Evolutionary conservation across 1,284 basidiomycete species (phyloP), one percentile per base, ranked within the genome.

Genomic region (Papiliotrema flavescens): DNA sequence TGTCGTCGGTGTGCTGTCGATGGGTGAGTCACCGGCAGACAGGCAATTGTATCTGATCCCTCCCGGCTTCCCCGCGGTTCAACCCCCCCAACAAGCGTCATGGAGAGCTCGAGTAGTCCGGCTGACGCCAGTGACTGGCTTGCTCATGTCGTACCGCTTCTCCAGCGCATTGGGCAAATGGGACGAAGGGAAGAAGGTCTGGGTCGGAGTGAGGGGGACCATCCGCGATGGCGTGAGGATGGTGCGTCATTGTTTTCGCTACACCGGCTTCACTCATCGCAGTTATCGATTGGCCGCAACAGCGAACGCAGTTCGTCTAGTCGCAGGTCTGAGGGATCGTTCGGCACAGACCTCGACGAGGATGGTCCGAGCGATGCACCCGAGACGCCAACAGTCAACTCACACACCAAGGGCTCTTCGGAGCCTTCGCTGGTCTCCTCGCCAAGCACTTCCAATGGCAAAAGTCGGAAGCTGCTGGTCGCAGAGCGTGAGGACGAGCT

Each of bases 111-210:
- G n/a, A n/a, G n/a, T n/a, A n/a, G n/a, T n/a, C n/a, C n/a, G 28
- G 35, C 47, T 47, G 51, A 39, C n/a, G 11, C 2, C 42, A 71
- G 69, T 73, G 17, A 72, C 65, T 14, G 71, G 71, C 5, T 56
- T 75, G 32, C 51, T 75, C 17, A 55, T 75, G 13, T 69, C 66
- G 9, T 73, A 75, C 56, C 56, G 69, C 4, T 71, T 70, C 41
- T 72, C 67, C 1, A 62, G 63, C 3, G 70, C 73, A 0, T 60
- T 73, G 9, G 53, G 57, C 2, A 69, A 70, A 47, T 75, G 71
- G 71, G 69, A 72, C 37, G 67, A 71, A 43, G 73, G 73, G 11
- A 72, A 69, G 54, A 65, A 65, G 40, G 67, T 73, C 0, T 76
- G 75, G 75, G 61, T 68, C 17, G 67, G 57, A 36, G 68, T 75